Evolutionary conservation across 306 rosid genomes (phyloP), one percentile per base, ranked within the genome.

Genomic region (Cicer cuneatum): DNA sequence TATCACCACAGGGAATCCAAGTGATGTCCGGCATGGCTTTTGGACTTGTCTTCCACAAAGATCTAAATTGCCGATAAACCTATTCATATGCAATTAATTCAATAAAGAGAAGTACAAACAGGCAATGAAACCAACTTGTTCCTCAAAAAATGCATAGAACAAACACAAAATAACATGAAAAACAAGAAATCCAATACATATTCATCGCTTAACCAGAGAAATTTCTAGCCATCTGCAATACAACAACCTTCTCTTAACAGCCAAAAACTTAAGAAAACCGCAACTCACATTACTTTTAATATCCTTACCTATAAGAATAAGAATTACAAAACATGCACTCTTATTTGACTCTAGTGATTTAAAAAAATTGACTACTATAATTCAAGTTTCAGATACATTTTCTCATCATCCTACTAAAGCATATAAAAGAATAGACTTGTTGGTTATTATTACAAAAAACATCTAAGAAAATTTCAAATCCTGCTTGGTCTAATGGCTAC

Each of bases 1-100:
- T 41, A 95, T 85, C 63, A 95, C 93, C 16, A 89, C 99, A 58
- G 99, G 99, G 70, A 92, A 95, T 59, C 99, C 99, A 39, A 95
- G 72, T 54, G 99, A 95, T 45, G 99, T 89, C 41, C 90, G 85
- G 71, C 99, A 95, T 2, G 89, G 98, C 75, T 87, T 95, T 68
- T 84, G 79, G 19, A 95, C 80, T 89, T 95, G 99, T 60, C 92
- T 88, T 48, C 99, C 98, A 72, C 99, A 95, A 78, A 95, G 99
- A 82, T 84, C 97, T 37, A 84, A 81, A 77, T 95, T 95, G 3
- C 98, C 99, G 39, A 71, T 69, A 78, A 92, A 95, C 87, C 99
- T 95, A 72, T 35, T 41, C 64, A 64, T 12, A 76, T 54, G 39
- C 76, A 81, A 46, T 24, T 46, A 61, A 57, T 19, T 8, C 18